phyloP scores from a whole-genome alignment of 2,329 filamentous ascomycete genomes.

The Paraconiothyrium sp. region DNA sequence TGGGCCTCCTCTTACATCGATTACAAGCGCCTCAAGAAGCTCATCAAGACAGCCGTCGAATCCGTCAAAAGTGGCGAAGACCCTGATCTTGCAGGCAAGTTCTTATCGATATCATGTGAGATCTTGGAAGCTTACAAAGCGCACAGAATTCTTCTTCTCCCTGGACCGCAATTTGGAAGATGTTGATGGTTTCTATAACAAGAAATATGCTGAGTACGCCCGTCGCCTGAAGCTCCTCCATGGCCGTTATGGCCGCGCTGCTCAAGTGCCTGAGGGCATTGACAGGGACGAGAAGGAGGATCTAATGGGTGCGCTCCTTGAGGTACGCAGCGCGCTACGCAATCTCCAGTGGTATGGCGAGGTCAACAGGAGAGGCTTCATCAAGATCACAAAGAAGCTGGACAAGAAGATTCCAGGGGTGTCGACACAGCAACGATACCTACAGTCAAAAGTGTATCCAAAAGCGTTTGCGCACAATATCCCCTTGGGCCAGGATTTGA shows the following conservation, averaged over 20 bases:
- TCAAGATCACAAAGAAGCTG: conserved; percentile 98
- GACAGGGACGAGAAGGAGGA: conserved; percentile 93
- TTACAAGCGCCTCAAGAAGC: conserved; percentile 92
- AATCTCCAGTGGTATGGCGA: conserved; percentile 98
- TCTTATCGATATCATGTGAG: conserved; percentile 26
- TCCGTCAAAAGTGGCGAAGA: conserved; percentile 74
- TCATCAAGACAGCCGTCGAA: conserved; percentile 82
- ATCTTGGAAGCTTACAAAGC: conserved; percentile 4
- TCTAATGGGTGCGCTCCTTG: conserved; percentile 86
- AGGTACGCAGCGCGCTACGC: conserved; percentile 84
- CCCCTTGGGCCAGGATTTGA: conserved; percentile 66
- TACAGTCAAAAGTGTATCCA: conserved; percentile 89
- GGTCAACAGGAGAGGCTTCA: conserved; percentile 92
- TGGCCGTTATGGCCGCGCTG: conserved; percentile 82
- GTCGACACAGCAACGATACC: conserved; percentile 82
- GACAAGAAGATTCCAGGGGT: conserved; percentile 89
- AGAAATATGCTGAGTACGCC: conserved; percentile 85
- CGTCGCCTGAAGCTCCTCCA: conserved; percentile 86
- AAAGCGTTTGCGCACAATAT: conserved; percentile 84
- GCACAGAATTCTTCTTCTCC: conserved; percentile 91
- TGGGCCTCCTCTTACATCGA: conserved; percentile 87
- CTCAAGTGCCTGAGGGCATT: conserved; percentile 74
- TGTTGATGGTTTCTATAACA: conserved; percentile 96
- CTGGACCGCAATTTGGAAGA: conserved; percentile 97
- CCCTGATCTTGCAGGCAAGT: conserved; percentile 89